Percentiles rank a stretch among this genome's conserved stretches.
Evolutionary conservation across 1,139 yeast genomes (phyloP).

Genomic region (Lodderomyces orthopsilosis): DNA sequence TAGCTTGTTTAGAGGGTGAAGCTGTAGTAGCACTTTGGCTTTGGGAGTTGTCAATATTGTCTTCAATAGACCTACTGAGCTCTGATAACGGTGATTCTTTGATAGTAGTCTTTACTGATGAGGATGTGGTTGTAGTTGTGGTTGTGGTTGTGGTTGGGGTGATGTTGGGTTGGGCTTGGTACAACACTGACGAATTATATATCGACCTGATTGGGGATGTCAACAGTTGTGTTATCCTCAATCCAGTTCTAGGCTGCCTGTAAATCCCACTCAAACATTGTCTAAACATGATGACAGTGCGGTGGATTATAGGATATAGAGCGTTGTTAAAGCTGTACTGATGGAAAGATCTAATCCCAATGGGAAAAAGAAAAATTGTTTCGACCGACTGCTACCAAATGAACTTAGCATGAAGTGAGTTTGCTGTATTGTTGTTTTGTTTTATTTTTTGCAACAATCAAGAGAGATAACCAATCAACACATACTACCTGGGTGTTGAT

Average conservation of each 20-base stretch:
- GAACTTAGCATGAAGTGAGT: no score
- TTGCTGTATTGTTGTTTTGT: no score
- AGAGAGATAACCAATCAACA: no score
- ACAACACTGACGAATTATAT: not conserved
- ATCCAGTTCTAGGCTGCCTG: not conserved
- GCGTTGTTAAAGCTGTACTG: no score
- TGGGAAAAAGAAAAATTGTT: no score
- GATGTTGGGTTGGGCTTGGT: conserved; percentile 5
- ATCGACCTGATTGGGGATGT: not conserved
- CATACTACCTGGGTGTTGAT: no score
- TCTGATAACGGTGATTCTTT: not conserved
- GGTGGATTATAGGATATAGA: not conserved
- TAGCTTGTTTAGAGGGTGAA: conserved; percentile 8
- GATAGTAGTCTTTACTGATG: not conserved
- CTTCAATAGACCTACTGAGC: not conserved
- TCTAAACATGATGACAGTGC: conserved; percentile 1
- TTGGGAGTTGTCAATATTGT: not conserved
- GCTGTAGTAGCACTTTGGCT: not conserved
- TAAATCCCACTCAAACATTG: not conserved
- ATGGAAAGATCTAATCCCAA: no score
- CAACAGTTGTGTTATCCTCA: not conserved
- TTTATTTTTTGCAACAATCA: no score
- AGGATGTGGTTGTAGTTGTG: not conserved
- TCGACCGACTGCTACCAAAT: no score
- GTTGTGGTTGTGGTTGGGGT: conserved; percentile 2